These are phyloP conservation scores for Neocallimastix lanati DNA, from an alignment of 192 early-diverging fungal genomes.

Conservation along the genomic window DNA sequence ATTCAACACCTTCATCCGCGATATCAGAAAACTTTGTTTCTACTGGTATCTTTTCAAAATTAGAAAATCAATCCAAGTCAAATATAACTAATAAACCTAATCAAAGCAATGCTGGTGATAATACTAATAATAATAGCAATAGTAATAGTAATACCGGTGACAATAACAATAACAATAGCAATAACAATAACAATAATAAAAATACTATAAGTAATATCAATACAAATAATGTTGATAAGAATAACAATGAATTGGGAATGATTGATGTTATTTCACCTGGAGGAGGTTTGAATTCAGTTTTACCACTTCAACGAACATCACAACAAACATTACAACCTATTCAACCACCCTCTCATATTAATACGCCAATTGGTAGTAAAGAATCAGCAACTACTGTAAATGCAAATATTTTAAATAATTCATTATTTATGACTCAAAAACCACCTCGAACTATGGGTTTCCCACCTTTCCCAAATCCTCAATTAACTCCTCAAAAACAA, in stretches of 20 bases:
- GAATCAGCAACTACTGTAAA: too few relatives aligned
- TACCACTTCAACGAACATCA: too few relatives aligned
- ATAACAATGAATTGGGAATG: neutral
- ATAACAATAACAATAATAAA: too few relatives aligned
- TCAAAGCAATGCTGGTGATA: too few relatives aligned
- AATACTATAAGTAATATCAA: neutral
- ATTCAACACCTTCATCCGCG: neutral
- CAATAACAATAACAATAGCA: too few relatives aligned
- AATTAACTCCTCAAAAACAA: neutral
- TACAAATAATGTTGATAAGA: neutral
- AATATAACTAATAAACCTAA: neutral
- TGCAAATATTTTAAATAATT: neutral
- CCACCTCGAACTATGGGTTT: neutral
- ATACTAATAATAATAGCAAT: too few relatives aligned
- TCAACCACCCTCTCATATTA: neutral
- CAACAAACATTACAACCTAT: too few relatives aligned
- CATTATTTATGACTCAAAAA: neutral
- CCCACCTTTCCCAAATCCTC: neutral
- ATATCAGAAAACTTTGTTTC: neutral
- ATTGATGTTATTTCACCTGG: too few relatives aligned
- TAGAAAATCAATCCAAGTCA: neutral
- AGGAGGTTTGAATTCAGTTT: too few relatives aligned
- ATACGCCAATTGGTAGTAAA: neutral
- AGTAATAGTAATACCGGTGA: too few relatives aligned
- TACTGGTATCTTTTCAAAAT: neutral